Conservation (phyloP, 345 rosid genomes). For the Brassica nigra region DNA sequence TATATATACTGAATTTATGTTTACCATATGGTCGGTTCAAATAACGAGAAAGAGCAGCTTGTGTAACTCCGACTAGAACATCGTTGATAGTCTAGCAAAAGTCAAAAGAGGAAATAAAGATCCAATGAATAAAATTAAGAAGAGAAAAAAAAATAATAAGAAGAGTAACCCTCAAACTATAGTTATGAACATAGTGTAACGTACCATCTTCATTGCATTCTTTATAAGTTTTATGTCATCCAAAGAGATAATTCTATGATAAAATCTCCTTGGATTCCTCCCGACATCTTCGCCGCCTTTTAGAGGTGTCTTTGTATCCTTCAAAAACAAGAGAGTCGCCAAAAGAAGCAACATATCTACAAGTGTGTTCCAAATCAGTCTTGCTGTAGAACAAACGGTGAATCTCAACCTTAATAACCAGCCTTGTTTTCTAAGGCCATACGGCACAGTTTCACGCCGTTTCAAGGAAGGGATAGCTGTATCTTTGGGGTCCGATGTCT, state of each 20-base stretch:
- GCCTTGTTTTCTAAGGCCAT: neutral
- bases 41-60: slow-evolving; percentile 63
- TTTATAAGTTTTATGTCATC: slow-evolving; percentile 58
- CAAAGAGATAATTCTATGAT: slow-evolving; percentile 47
- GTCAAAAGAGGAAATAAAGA: neutral
- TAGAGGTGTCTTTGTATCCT: slow-evolving; percentile 56
- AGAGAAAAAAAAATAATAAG: no score
- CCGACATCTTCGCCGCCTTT: slow-evolving; percentile 36
- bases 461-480: slow-evolving; percentile 52
- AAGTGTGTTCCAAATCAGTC: slow-evolving; percentile 55
- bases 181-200: neutral
- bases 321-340: slow-evolving; percentile 48
- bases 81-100: slow-evolving; percentile 65
- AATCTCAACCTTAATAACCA: slow-evolving; percentile 40
- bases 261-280: slow-evolving; percentile 39
- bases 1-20: neutral
- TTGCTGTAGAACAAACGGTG: slow-evolving; percentile 42
- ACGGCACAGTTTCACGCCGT: slow-evolving; percentile 4
- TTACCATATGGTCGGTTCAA: slow-evolving; percentile 33
- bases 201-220: slow-evolving; percentile 37
- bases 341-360: slow-evolving; percentile 48
- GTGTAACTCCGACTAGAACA: slow-evolving; percentile 62
- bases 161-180: neutral
- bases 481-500: slow-evolving; percentile 57
- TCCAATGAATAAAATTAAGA: neutral